These are phyloP conservation scores for Candida coquimbonensis DNA, from an alignment of 805 yeast genomes.

Conservation along the genomic window DNA sequence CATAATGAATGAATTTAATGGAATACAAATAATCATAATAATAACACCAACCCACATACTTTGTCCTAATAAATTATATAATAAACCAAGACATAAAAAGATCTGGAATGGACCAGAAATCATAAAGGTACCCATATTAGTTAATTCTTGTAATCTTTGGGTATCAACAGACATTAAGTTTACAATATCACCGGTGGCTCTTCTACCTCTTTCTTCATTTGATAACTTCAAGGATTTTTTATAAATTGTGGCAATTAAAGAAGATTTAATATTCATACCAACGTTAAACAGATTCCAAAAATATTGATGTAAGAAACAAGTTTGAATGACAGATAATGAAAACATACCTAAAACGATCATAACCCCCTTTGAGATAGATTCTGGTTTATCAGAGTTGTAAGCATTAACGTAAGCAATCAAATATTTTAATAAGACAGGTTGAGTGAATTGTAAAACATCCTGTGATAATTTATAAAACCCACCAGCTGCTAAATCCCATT, in stretches of 20 bases:
- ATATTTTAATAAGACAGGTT: conserved; percentile 71
- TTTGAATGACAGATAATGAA: conserved; percentile 66
- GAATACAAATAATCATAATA: conserved; percentile 71
- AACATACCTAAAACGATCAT: conserved; percentile 76
- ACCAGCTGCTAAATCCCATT: conserved; percentile 58
- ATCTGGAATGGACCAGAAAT: conserved; percentile 96
- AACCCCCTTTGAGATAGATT: conserved; percentile 66
- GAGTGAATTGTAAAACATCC: conserved; percentile 75
- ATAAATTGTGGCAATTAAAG: conserved; percentile 61
- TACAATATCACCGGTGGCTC: conserved; percentile 88
- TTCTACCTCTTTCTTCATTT: conserved; percentile 60
- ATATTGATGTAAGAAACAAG: conserved; percentile 71
- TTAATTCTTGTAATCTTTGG: conserved; percentile 77
- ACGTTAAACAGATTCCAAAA: conserved; percentile 67
- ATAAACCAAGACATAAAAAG: conserved; percentile 61
- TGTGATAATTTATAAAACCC: conserved; percentile 69
- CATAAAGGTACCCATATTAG: conserved; percentile 68
- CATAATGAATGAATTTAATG: conserved; percentile 67
- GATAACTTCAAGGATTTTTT: conserved; percentile 63
- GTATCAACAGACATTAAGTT: conserved; percentile 93
- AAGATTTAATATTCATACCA: conserved; percentile 70
- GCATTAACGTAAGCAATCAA: conserved; percentile 55
- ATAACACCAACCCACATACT: conserved; percentile 96
- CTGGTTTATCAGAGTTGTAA: conserved; percentile 29
- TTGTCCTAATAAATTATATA: conserved; percentile 68